A percentile compares a stretch with the other conserved stretches of the same genome.
Conservation (phyloP, 768 basidiomycete species). For the Leccinum variicolor region DNA sequence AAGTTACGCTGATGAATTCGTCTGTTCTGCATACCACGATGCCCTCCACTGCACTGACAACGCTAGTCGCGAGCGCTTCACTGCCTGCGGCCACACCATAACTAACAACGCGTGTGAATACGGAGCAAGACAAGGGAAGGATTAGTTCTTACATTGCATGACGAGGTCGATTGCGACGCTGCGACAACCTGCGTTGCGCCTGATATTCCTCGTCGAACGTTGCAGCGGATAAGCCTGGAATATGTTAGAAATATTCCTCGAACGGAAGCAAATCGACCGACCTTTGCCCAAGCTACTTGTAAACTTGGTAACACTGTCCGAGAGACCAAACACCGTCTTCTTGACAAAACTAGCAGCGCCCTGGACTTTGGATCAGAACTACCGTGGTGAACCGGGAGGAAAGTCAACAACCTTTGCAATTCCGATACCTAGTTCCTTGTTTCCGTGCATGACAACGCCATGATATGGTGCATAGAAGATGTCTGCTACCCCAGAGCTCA, state of each 20-base stretch:
- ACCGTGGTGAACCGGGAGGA: not conserved
- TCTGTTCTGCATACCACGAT: constrained; percentile 61
- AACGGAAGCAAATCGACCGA: constrained; percentile 21
- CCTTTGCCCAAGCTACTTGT: constrained; percentile 98
- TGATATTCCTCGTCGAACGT: constrained; percentile 98
- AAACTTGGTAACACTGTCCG: constrained; percentile 96
- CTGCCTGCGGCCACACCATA: constrained; percentile 97
- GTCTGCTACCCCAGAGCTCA: constrained; percentile 95
- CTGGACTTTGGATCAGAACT: constrained; percentile 38
- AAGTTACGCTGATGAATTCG: not conserved
- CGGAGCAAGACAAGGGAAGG: not conserved
- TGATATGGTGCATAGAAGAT: constrained; percentile 99
- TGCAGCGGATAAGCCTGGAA: constrained; percentile 87
- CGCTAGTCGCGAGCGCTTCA: constrained; percentile 88
- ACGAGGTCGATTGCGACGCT: constrained; percentile 89
- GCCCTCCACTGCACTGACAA: constrained; percentile 95
- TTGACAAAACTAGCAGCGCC: constrained; percentile 98
- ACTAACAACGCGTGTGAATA: constrained; percentile 34
- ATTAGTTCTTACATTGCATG: constrained; percentile 76
- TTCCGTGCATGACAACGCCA: constrained; percentile 94
- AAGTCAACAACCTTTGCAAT: constrained; percentile 72
- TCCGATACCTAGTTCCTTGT: constrained; percentile 89
- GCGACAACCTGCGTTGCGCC: constrained; percentile 79
- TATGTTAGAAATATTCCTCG: not conserved
- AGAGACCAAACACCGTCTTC: constrained; percentile 96